These are phyloP conservation scores for Ascochyta koolunga DNA, from an alignment of 2,329 filamentous ascomycete genomes.

Conservation along the genomic window DNA sequence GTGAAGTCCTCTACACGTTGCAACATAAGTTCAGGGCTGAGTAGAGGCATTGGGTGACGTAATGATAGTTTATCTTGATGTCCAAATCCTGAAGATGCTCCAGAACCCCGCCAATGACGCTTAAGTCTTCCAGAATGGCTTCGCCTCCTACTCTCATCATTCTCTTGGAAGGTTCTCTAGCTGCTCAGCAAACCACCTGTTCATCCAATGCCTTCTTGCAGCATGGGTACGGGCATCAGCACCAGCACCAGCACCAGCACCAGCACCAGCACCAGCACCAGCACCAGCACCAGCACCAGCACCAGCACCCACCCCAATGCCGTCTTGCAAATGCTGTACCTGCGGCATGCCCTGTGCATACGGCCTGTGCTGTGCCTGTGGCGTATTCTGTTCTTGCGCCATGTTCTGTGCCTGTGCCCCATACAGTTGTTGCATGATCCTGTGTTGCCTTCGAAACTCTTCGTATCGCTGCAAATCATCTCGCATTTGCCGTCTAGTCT, in stretches of 20 bases:
- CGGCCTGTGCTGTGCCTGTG: too few relatives aligned
- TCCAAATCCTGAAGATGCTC: not conserved
- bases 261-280: not conserved
- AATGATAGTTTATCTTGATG: too few relatives aligned
- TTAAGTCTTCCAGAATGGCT: too few relatives aligned
- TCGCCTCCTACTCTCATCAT: too few relatives aligned
- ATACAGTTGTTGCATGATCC: not conserved
- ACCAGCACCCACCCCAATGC: not conserved
- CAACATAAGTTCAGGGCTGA: too few relatives aligned
- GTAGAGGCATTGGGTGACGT: too few relatives aligned
- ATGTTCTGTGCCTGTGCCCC: too few relatives aligned
- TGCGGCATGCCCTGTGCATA: too few relatives aligned
- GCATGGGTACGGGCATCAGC: not conserved
- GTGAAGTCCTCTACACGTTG: too few relatives aligned
- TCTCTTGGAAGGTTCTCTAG: not conserved
- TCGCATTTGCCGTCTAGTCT: not conserved
- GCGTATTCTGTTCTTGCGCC: too few relatives aligned
- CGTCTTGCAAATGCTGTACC: too few relatives aligned
- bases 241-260: not conserved
- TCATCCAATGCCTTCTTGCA: not conserved
- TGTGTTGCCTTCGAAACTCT: not conserved
- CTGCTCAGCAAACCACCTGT: not conserved
- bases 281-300: not conserved
- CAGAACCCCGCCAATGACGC: not conserved
- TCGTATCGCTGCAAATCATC: not conserved